Percentiles rank a stretch among this genome's conserved stretches.
Evolutionary conservation across 2,329 filamentous ascomycete species (phyloP).

Genomic region (Phyllosticta citribraziliensis): DNA sequence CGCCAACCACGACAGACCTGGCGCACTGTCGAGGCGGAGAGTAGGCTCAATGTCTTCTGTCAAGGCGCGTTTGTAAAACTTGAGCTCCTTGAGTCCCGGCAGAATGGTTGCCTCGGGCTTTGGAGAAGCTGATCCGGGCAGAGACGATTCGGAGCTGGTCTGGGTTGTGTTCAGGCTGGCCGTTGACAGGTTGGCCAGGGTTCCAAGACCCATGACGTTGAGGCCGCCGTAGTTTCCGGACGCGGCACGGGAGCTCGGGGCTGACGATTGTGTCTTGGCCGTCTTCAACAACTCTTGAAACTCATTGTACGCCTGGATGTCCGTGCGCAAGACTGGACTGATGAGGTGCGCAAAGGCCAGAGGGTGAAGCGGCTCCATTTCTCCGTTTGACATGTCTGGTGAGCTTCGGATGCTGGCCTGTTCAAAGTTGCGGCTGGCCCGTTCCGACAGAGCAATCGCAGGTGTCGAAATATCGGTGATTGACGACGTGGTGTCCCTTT

Average conservation of each 20-base stretch:
- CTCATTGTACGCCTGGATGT: conserved; percentile 73
- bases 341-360: conserved; percentile 75
- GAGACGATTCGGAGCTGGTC: conserved; percentile 38
- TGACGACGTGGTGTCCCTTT: conserved; percentile 44
- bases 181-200: conserved; percentile 30
- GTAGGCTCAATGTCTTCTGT: conserved; percentile 93
- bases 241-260: conserved; percentile 55
- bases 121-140: conserved; percentile 37
- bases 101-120: conserved; percentile 26
- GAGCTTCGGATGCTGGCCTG: conserved; percentile 37
- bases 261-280: conserved; percentile 43
- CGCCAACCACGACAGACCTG: conserved; percentile 87
- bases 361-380: conserved; percentile 51
- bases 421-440: conserved; percentile 52
- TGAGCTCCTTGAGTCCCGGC: conserved; percentile 72
- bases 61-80: conserved; percentile 85
- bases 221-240: conserved; percentile 61
- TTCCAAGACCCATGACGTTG: conserved; percentile 48
- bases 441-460: conserved; percentile 49
- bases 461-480: conserved; percentile 63
- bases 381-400: conserved; percentile 40
- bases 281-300: conserved; percentile 68
- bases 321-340: conserved; percentile 71
- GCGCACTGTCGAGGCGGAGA: conserved; percentile 76
- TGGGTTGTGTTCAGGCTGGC: conserved; percentile 22